A percentile compares a stretch with the other conserved stretches of the same genome.
These are phyloP conservation scores for Teratosphaeria nubilosa DNA, from an alignment of 2,329 filamentous ascomycete genomes.

Conservation along the genomic window DNA sequence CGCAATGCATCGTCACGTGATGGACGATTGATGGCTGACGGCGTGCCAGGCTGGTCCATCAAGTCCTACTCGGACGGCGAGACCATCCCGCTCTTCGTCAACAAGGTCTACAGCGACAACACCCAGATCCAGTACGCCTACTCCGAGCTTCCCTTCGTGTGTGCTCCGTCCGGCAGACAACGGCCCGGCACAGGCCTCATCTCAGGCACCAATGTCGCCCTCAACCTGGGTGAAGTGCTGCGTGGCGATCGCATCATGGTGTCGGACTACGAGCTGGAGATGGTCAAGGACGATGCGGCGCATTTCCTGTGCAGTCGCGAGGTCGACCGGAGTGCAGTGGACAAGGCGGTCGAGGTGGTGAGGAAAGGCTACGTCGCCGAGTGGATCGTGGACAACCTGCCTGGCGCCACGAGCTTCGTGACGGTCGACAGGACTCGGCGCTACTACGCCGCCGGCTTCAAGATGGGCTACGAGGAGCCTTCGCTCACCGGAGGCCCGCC, in stretches of 20 bases:
- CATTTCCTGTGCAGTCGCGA: conserved; percentile 61
- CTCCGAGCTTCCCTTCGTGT: conserved; percentile 79
- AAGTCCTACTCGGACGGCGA: conserved; percentile 69
- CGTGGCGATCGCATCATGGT: conserved; percentile 76
- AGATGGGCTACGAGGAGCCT: conserved; percentile 67
- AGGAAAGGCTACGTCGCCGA: conserved; percentile 75
- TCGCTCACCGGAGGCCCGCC: conserved; percentile 49
- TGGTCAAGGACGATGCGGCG: conserved; percentile 66
- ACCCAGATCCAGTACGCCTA: conserved; percentile 89
- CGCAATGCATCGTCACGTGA: background rate
- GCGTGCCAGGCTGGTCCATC: conserved; percentile 63
- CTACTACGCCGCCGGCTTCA: conserved; percentile 86
- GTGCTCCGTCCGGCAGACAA: conserved; percentile 60
- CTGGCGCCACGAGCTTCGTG: conserved; percentile 79
- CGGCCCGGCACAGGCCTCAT: conserved; percentile 58
- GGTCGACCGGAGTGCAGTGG: conserved; percentile 54
- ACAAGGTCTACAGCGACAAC: conserved; percentile 84
- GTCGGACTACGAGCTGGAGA: conserved; percentile 71
- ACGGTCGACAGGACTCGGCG: conserved; percentile 75
- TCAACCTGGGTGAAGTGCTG: conserved; percentile 80
- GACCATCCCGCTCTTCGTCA: conserved; percentile 73
- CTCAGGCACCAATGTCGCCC: conserved; percentile 65
- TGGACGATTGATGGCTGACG: conserved; percentile 6
- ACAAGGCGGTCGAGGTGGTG: conserved; percentile 61
- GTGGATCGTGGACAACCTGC: conserved; percentile 89